Evolutionary conservation across 345 rosid genomes (phyloP).

Genomic region (Arabidopsis suecica): DNA sequence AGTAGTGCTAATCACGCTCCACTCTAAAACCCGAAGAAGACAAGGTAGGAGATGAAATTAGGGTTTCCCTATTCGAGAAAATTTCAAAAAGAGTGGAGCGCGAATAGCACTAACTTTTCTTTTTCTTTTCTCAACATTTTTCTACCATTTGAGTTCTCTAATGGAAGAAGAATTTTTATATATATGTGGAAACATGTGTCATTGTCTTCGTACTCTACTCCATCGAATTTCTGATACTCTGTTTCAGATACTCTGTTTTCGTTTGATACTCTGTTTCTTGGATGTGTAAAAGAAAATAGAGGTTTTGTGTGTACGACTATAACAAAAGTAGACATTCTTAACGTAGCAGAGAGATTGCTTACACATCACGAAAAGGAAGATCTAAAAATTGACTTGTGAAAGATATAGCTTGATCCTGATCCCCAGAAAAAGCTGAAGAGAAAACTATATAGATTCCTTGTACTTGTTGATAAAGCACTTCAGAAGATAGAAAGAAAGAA

Average conservation of each 20-base stretch:
- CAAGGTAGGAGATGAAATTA: conserved; percentile 40
- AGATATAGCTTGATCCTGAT: conserved; percentile 38
- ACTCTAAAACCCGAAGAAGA: conserved; percentile 36
- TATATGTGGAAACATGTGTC: conserved; percentile 38
- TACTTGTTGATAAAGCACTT: conserved; percentile 42
- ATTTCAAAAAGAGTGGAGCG: conserved; percentile 52
- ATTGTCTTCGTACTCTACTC: conserved; percentile 35
- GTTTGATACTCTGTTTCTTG: conserved; percentile 6
- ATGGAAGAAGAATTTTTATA: conserved; percentile 48
- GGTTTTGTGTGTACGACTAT: conserved; percentile 15
- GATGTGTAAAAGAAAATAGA: conserved; percentile 22
- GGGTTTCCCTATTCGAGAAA: conserved; percentile 25
- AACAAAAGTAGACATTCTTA: conserved; percentile 44
- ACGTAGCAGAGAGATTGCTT: conserved; percentile 48
- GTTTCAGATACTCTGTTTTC: background rate
- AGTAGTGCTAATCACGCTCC: conserved; percentile 78
- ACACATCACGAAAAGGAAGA: conserved; percentile 48
- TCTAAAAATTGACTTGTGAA: conserved; percentile 38
- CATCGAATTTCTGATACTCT: conserved; percentile 1
- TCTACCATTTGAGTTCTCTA: conserved; percentile 40
- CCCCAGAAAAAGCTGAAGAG: conserved; percentile 37
- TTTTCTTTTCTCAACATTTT: conserved; percentile 34
- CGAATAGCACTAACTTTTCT: conserved; percentile 56
- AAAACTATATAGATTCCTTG: conserved; percentile 45
- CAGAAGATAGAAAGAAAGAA: conserved; percentile 29